Evolutionary conservation across 2,329 filamentous ascomycete species (phyloP), one percentile per base, ranked within the genome.

Genomic region (Ceratocystis ficicola): DNA sequence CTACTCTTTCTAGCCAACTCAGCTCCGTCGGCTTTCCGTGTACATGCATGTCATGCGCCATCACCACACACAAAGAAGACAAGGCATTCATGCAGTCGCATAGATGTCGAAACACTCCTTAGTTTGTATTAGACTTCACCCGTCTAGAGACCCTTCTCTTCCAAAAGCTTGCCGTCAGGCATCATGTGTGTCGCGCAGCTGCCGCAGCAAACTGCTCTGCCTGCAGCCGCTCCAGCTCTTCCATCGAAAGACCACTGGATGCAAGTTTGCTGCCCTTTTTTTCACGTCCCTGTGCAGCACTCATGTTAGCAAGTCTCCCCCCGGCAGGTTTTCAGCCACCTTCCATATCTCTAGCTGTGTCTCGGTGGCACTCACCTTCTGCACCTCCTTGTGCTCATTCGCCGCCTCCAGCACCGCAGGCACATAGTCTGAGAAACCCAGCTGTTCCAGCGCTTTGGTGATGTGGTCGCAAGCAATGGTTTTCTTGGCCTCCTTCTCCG

Each of bases 391-490:
- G 75, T 96, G 94, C 73, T 95, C 89, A 65, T 87, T 86, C 1
- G 92, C 92, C 8, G 94, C 90, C 70, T 90, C 89, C 66, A 91
- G 77, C 12, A 99, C 90, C 68, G 92, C 89, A 17, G 87, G 85
- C 5, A 99, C 89, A 73, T 97, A 99, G 71, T 96, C 91, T 8
- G 86, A 83, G 75, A 97, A 99, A 1, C 93, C 94, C 22, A 99
- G 83, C 72, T 95, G 89, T 71, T 93, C 89, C 52, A 99, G 82
- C 0, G 94, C 94, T 73, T 93, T 93, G 73, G 93, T 95, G 72
- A 99, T 95, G 78, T 99, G 94, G 72, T 99, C 94, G 75, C 90
- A 95, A 12, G 93, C 93, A 71, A 99, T 99, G 3, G 94, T 99
- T 82, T 99, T 99, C 80, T 99, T 99, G 62, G 92, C 90, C 73